Percentiles rank a stretch among this genome's conserved stretches.
These are phyloP conservation scores for Piper longum DNA, from an alignment of 164 flowering plant genomes.

Conservation along the genomic window DNA sequence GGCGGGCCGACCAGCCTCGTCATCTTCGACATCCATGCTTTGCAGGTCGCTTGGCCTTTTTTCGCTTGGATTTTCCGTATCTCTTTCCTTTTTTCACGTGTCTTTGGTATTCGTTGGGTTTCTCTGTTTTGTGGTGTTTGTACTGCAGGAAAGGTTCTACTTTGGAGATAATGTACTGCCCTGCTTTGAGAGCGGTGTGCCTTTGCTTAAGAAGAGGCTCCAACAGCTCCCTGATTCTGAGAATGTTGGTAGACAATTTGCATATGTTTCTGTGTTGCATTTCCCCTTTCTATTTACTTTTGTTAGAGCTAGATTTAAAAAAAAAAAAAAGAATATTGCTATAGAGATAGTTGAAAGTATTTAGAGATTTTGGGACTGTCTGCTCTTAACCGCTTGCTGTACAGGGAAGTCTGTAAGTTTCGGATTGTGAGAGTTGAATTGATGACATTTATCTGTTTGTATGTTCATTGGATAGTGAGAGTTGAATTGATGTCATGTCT, in stretches of 20 bases:
- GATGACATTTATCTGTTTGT: too few relatives aligned
- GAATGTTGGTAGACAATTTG: slow-evolving; percentile 27
- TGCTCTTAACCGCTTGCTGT: too few relatives aligned
- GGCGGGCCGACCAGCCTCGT: slow-evolving; percentile 98
- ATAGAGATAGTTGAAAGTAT: too few relatives aligned
- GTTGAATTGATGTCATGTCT: too few relatives aligned
- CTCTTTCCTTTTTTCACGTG: background rate
- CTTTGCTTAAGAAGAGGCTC: slow-evolving; percentile 78
- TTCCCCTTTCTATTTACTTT: too few relatives aligned
- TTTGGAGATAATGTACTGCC: slow-evolving; percentile 91
- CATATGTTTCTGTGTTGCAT: background rate
- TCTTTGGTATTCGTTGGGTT: background rate
- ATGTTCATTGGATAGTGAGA: too few relatives aligned
- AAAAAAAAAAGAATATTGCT: too few relatives aligned
- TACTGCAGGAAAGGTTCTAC: slow-evolving; percentile 85
- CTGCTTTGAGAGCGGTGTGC: slow-evolving; percentile 96
- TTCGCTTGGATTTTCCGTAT: too few relatives aligned
- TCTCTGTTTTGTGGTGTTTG: background rate
- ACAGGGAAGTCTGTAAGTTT: too few relatives aligned
- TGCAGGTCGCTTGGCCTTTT: slow-evolving; percentile 52
- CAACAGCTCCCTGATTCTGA: slow-evolving; percentile 94
- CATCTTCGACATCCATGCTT: slow-evolving; percentile 89
- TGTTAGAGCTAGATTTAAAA: too few relatives aligned
- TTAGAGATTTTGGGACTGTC: too few relatives aligned
- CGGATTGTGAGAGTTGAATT: too few relatives aligned